These are phyloP conservation scores for Microglena sp. DNA, from an alignment of 139 green algal genomes.

Conservation along the genomic window DNA sequence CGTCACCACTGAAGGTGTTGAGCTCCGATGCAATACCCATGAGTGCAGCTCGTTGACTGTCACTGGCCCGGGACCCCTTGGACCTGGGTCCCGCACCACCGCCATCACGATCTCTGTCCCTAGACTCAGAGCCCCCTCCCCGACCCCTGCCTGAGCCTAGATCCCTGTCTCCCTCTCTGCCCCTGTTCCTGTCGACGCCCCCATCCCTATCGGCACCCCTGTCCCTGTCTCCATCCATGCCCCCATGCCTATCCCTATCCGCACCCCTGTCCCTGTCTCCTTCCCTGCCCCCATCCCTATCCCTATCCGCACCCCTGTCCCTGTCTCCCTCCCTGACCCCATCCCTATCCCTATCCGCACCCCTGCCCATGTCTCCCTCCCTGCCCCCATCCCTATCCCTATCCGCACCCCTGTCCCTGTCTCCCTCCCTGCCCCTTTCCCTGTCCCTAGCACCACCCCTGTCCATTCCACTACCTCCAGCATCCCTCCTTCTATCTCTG, in stretches of 20 bases:
- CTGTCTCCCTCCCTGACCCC: constrained; percentile 1
- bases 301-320: constrained; percentile 1
- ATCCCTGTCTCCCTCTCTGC: not conserved
- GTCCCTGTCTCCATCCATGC: constrained; percentile 6
- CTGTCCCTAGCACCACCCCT: too few relatives aligned
- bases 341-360: too few relatives aligned
- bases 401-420: too few relatives aligned
- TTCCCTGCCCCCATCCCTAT: constrained; percentile 9
- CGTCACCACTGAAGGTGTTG: constrained; percentile 61
- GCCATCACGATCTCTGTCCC: constrained; percentile 13
- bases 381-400: too few relatives aligned
- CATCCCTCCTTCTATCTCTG: too few relatives aligned
- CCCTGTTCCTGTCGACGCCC: not conserved
- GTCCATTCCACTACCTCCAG: too few relatives aligned
- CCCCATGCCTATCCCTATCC: not conserved
- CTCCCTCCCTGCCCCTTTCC: too few relatives aligned
- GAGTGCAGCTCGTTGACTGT: constrained; percentile 14
- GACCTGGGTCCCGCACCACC: not conserved
- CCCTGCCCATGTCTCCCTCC: too few relatives aligned
- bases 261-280: constrained; percentile 3
- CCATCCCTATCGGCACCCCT: constrained; percentile 1
- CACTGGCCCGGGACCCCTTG: constrained; percentile 1
- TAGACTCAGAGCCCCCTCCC: not conserved
- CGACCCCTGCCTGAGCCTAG: not conserved
- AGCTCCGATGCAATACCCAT: constrained; percentile 37